Base-by-base conservation (phyloP, 2,329 filamentous ascomycete genomes). In the Trichoderma harzianum region DNA sequence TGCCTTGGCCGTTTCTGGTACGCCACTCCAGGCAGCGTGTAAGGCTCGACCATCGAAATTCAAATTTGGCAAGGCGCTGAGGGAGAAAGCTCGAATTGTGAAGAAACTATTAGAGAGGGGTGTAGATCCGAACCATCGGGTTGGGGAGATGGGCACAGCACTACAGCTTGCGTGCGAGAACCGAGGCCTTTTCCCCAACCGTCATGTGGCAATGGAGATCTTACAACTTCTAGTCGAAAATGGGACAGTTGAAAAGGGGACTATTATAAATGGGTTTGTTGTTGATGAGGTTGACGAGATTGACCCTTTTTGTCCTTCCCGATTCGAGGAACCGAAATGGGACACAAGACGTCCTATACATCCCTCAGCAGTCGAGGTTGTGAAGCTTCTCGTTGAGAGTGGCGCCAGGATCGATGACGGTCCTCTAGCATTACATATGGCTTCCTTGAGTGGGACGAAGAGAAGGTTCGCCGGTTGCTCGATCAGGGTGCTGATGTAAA, bases 381-480 rank as follows among this genome's bases (percentile, higher is more conserved):
- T 51, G n/a, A 51, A 21, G 5, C n/a, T 51, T 4, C 43, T 51
- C 2, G n/a, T 51, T 51, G n/a, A 51, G 18, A 21, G 12, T 21
- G 43, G 43, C 10, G 43, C 43, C 5, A 51, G 10, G 10, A 3
- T 51, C 43, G n/a, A 21, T n/a, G n/a, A 21, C 10, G 18, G 12
- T 1, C 10, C 36, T 39, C 36, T 3, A 12, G 10, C n/a, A 3
- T 5, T 51, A 21, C 43, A 51, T 1, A 10, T 1, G 4, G 47
- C n/a, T 11, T 24, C n/a, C 5, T 3, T 12, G 2, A 1, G n/a
- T 1, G n/a, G n/a, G n/a, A 21, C 47, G 1, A 12, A 21, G 5
- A 24, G 5, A 57, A 2, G 7, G 14, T 57, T 2, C 53, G 16
- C 8, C 1, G 21, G 24, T 3, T 57, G 3, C 24, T 57, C 3